These are phyloP conservation scores for Brassica rapa DNA, from an alignment of 345 rosid genomes.

Conservation along the genomic window DNA sequence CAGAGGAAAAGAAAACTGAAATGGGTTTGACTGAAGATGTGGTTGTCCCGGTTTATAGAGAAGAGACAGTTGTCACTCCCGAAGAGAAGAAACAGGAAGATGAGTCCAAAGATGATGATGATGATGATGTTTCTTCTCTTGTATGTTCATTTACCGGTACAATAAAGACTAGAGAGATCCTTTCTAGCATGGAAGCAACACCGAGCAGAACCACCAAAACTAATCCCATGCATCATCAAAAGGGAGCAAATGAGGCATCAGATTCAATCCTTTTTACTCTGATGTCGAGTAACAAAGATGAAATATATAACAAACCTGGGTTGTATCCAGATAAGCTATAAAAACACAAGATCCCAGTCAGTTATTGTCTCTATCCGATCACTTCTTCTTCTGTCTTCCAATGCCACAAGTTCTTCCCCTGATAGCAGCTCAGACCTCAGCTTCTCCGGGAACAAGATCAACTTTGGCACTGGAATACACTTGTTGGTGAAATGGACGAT, in stretches of 20 bases:
- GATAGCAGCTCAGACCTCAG: neutral
- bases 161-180: slow-evolving; percentile 52
- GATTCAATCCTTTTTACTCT: slow-evolving; percentile 46
- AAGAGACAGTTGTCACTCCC: slow-evolving; percentile 40
- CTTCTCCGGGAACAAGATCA: neutral
- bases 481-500: neutral
- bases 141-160: slow-evolving; percentile 49
- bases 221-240: too few relatives aligned
- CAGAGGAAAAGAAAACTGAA: slow-evolving; percentile 60
- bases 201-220: slow-evolving; percentile 30
- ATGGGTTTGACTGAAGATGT: slow-evolving; percentile 48
- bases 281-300: slow-evolving; percentile 32
- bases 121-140: slow-evolving; percentile 9
- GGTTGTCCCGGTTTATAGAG: slow-evolving; percentile 35
- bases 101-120: slow-evolving; percentile 39
- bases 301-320: slow-evolving; percentile 11
- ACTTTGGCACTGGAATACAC: slow-evolving; percentile 30
- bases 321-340: neutral
- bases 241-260: neutral
- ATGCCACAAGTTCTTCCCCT: neutral
- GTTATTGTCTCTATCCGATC: too few relatives aligned
- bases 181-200: slow-evolving; percentile 54
- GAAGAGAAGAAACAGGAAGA: slow-evolving; percentile 39
- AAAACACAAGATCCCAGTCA: neutral
- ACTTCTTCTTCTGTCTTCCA: too few relatives aligned